Base-by-base conservation (phyloP, 768 basidiomycete species). In the Candolleomyces aberdarensis region DNA sequence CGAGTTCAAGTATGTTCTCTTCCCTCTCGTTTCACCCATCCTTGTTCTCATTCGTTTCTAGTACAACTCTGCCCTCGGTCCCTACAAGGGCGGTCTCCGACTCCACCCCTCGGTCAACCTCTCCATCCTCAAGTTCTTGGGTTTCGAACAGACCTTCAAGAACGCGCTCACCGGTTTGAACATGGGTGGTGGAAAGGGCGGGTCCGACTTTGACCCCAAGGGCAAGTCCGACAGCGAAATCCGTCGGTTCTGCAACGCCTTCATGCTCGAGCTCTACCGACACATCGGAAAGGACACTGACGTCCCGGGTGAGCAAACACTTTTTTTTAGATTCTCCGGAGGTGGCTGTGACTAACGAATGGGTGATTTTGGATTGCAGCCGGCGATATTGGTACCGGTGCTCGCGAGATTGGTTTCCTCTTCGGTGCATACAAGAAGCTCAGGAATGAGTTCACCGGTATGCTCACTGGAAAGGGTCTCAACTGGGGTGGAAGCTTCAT, bases 111-210 rank as follows among this genome's bases (percentile, higher is more conserved):
- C 85, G 56, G 89, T 91, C 76, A 90, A 89, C 78, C 82, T 91
- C 43, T 88, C 86, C 66, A 89, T 91, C 77, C 83, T 91, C 74
- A 91, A 91, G 72, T 91, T 91, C 85, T 83, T 91, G 64, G 89
- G 88, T 49, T 88, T 89, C 74, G 89, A 91, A 75, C 89, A 91
- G 73, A 85, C 82, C 63, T 89, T 89, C 83, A 89, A 89, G 76
- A 89, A 91, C 74, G 89, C 89, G 41, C 79, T 91, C 29, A 90
- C 89, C 14, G 88, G 88, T 36, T 76, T 89, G 58, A 83, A 76
- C 74, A 90, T 90, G 87, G 89, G 89, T 65, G 88, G 88, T 65
- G 88, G 86, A 62, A 91, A 91, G 78, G 89, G 89, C 75, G 89
- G 89, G 43, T 82, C 81, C 58, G 89, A 91, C 78, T 91, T 91